phyloP scores from a whole-genome alignment of 1,284 basidiomycete genomes.

The Pseudomicrostroma phylloplanum region DNA sequence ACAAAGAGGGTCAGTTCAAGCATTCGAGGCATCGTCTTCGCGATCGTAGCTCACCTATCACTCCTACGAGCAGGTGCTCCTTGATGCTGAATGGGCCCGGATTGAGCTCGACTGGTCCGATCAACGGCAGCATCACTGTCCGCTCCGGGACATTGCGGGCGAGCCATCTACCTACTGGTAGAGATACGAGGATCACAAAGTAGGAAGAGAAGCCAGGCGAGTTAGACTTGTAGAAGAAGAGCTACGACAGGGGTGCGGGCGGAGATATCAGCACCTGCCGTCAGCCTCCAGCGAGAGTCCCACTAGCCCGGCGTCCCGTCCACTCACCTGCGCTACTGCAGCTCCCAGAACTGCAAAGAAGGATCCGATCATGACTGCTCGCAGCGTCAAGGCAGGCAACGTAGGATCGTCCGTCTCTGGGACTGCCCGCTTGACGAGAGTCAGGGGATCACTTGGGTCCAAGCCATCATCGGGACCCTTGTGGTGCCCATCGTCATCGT shows the following conservation, averaged over 20 bases:
- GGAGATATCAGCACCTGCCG: background rate
- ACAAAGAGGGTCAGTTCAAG: no score
- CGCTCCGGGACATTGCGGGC: conserved; percentile 44
- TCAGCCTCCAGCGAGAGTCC: background rate
- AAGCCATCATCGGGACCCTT: background rate
- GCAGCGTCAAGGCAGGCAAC: conserved; percentile 56
- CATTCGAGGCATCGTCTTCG: no score
- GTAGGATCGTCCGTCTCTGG: conserved; percentile 57
- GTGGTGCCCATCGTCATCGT: background rate
- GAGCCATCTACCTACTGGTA: conserved; percentile 53
- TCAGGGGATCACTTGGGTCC: conserved; percentile 30
- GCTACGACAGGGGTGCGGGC: conserved; percentile 1
- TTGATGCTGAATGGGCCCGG: conserved; percentile 56
- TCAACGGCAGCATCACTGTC: conserved; percentile 37
- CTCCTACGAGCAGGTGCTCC: conserved; percentile 46
- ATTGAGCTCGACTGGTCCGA: conserved; percentile 52
- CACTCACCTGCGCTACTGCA: conserved; percentile 35
- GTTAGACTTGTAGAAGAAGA: conserved; percentile 43
- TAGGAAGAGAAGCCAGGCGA: conserved; percentile 56
- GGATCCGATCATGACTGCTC: conserved; percentile 56
- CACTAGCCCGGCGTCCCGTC: conserved; percentile 36
- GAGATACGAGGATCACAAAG: conserved; percentile 56
- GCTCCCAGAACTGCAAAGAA: conserved; percentile 58
- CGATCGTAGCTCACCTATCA: no score
- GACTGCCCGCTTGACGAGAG: conserved; percentile 51